Evolutionary conservation across 768 basidiomycete genomes (phyloP).

Genomic region (Coprinopsis strossmayeri): DNA sequence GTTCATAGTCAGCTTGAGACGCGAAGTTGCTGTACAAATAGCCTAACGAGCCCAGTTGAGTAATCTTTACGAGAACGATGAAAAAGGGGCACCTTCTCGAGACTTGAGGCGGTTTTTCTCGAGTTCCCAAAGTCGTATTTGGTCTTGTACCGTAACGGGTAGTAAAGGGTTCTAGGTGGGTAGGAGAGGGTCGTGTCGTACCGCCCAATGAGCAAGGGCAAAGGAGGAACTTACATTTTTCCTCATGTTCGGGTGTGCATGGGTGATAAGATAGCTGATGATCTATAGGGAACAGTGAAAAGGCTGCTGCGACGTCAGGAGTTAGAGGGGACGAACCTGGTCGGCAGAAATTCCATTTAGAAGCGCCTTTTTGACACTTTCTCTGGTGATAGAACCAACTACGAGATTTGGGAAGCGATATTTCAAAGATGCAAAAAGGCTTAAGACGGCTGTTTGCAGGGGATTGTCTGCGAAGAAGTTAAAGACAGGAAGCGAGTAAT

Average conservation of each 20-base stretch:
- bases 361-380: constrained; percentile 92
- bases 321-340: constrained; percentile 52
- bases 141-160: constrained; percentile 97
- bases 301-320: constrained; percentile 12
- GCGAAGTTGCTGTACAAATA: constrained; percentile 87
- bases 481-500: constrained; percentile 14
- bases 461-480: constrained; percentile 67
- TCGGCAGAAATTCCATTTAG: constrained; percentile 94
- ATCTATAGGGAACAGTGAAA: constrained; percentile 48
- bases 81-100: constrained; percentile 60
- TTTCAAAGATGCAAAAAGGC: constrained; percentile 87
- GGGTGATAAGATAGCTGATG: constrained; percentile 88
- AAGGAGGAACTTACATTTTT: constrained; percentile 54
- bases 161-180: constrained; percentile 74
- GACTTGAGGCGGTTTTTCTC: constrained; percentile 89
- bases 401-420: constrained; percentile 95
- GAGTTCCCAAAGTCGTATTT: constrained; percentile 95
- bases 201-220: constrained; percentile 17
- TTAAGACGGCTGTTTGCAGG: constrained; percentile 91
- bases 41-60: constrained; percentile 37
- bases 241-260: constrained; percentile 98
- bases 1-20: constrained; percentile 81
- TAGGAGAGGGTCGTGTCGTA: constrained; percentile 13
- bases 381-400: constrained; percentile 92
- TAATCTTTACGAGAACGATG: constrained; percentile 17